These are phyloP conservation scores for Mortierella alpina DNA, from an alignment of 192 early-diverging fungal species.

Conservation along the genomic window DNA sequence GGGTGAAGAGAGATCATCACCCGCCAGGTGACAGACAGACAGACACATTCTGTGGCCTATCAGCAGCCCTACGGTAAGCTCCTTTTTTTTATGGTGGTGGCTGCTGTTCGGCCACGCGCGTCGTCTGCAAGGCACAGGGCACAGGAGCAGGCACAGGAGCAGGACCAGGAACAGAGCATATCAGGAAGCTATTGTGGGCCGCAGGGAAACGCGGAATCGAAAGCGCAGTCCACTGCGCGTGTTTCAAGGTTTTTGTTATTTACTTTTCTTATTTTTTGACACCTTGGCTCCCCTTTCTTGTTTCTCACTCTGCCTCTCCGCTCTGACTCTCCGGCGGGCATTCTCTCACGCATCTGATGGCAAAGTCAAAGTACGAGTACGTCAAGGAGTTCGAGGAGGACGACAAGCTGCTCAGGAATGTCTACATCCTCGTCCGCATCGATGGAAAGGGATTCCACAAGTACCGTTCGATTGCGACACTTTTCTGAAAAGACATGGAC, in stretches of 20 bases:
- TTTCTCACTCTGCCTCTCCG: too few relatives aligned
- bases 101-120: not conserved
- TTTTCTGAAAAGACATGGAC: not conserved
- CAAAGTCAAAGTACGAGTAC: conserved; percentile 94
- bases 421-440: conserved; percentile 91
- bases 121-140: not conserved
- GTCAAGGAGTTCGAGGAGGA: conserved; percentile 89
- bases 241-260: too few relatives aligned
- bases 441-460: conserved; percentile 93
- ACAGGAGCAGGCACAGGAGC: not conserved
- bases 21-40: conserved; percentile 26
- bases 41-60: not conserved
- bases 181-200: too few relatives aligned
- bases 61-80: not conserved
- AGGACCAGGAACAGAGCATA: not conserved
- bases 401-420: conserved; percentile 82
- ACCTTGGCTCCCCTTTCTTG: not conserved
- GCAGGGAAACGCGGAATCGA: too few relatives aligned
- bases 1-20: conserved; percentile 20
- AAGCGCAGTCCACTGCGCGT: too few relatives aligned
- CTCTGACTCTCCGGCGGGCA: too few relatives aligned
- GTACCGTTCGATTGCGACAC: conserved; percentile 33
- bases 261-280: too few relatives aligned
- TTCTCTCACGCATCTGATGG: conserved; percentile 78
- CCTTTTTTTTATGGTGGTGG: not conserved